These are phyloP conservation scores for Neoascochyta sp. DNA, from an alignment of 2,329 filamentous ascomycete genomes.

Conservation along the genomic window DNA sequence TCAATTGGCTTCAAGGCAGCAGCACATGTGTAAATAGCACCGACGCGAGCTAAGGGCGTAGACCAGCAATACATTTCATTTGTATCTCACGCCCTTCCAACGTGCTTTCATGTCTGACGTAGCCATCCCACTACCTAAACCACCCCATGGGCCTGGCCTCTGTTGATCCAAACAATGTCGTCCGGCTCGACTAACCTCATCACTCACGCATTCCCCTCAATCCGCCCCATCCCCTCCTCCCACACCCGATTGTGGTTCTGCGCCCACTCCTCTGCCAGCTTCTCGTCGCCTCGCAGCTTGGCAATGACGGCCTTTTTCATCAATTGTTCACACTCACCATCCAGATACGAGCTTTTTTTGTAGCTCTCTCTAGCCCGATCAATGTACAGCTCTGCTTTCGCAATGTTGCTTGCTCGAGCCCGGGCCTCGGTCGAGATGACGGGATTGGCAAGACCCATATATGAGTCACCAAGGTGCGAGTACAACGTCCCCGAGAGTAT, in stretches of 20 bases:
- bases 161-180: no score
- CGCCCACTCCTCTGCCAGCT: slow-evolving; percentile 36
- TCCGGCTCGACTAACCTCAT: neutral
- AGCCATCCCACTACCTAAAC: slow-evolving; percentile 4
- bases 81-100: slow-evolving; percentile 14
- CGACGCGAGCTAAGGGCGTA: slow-evolving; percentile 16
- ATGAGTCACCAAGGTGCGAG: slow-evolving; percentile 67
- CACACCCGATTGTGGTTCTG: slow-evolving; percentile 36
- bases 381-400: slow-evolving; percentile 34
- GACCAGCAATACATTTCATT: slow-evolving; percentile 33
- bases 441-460: slow-evolving; percentile 70
- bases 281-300: slow-evolving; percentile 54
- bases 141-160: slow-evolving; percentile 1
- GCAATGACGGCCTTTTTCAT: slow-evolving; percentile 78
- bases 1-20: slow-evolving; percentile 3
- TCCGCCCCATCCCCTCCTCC: slow-evolving; percentile 24
- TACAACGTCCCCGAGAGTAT: slow-evolving; percentile 65
- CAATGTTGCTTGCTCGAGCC: slow-evolving; percentile 19
- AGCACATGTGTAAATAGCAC: slow-evolving; percentile 25
- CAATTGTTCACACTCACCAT: slow-evolving; percentile 73
- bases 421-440: slow-evolving; percentile 13
- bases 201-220: slow-evolving; percentile 8
- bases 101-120: slow-evolving; percentile 1
- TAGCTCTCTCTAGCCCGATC: slow-evolving; percentile 48
- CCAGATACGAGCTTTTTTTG: slow-evolving; percentile 62